A percentile compares a stretch with the other conserved stretches of the same genome.
Conservation (phyloP, 768 basidiomycete genomes). For the Coprinopsis cinerea region DNA sequence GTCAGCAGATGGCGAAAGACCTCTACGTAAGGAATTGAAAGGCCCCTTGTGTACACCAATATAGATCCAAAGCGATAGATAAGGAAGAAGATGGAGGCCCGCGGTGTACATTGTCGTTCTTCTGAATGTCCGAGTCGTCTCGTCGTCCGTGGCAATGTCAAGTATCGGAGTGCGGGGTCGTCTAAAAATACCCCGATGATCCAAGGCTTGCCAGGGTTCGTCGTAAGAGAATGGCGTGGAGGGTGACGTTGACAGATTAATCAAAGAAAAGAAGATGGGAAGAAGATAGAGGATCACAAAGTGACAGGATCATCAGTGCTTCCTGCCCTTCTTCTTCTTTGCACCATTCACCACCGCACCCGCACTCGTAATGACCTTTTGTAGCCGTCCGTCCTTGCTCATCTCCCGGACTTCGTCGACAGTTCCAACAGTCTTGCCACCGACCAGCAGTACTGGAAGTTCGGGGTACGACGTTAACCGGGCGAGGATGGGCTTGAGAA, state of each 20-base stretch:
- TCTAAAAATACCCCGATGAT: not conserved
- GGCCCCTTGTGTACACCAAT: too few species aligned
- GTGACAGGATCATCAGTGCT: slow-evolving; percentile 16
- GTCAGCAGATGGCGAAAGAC: too few species aligned
- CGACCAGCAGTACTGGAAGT: slow-evolving; percentile 65
- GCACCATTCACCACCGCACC: slow-evolving; percentile 52
- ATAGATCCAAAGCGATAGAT: not conserved
- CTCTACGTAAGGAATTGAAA: too few species aligned
- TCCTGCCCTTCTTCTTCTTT: slow-evolving; percentile 49
- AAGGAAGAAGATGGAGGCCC: not conserved
- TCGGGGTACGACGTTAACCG: slow-evolving; percentile 52
- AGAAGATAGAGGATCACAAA: slow-evolving; percentile 9
- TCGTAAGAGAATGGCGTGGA: not conserved
- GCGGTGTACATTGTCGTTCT: too few species aligned
- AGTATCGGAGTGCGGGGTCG: not conserved
- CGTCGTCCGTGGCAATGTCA: too few species aligned
- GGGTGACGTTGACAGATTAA: too few species aligned
- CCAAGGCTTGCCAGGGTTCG: not conserved
- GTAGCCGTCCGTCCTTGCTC: slow-evolving; percentile 44
- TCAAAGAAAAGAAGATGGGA: not conserved
- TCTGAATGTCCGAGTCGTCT: too few species aligned
- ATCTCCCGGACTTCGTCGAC: slow-evolving; percentile 48
- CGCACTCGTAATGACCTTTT: slow-evolving; percentile 41
- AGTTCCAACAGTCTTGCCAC: slow-evolving; percentile 51
- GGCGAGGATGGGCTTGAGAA: slow-evolving; percentile 54